Evolutionary conservation across 495 filamentous ascomycete species (phyloP).

Genomic region (Aspergillus avenaceus): DNA sequence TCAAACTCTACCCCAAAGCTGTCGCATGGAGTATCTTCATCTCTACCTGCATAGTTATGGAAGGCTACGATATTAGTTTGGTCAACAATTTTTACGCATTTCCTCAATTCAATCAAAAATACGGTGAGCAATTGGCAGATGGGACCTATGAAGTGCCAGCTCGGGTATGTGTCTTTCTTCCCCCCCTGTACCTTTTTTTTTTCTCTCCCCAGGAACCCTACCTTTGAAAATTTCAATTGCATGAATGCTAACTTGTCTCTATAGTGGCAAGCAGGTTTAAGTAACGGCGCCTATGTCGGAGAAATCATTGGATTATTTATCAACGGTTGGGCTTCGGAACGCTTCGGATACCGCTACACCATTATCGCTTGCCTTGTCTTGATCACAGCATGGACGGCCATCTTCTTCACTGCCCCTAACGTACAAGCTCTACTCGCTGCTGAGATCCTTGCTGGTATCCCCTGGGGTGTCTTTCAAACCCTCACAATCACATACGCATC

Average conservation of each 20-base stretch:
- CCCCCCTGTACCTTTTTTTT: not conserved
- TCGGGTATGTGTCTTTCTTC: slow-evolving; percentile 25
- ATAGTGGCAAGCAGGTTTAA: slow-evolving; percentile 72
- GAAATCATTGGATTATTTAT: slow-evolving; percentile 74
- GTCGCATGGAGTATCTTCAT: slow-evolving; percentile 52
- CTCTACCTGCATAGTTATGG: slow-evolving; percentile 53
- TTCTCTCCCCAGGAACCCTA: too few species aligned
- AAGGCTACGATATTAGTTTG: slow-evolving; percentile 54
- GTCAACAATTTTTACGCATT: slow-evolving; percentile 50
- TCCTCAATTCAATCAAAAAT: slow-evolving; percentile 61
- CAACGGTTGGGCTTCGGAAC: slow-evolving; percentile 72
- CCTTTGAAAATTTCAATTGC: not conserved
- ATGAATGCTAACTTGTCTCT: not conserved
- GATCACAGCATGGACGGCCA: slow-evolving; percentile 64
- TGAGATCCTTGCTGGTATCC: slow-evolving; percentile 74
- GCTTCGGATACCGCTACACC: slow-evolving; percentile 70
- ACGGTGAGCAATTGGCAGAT: slow-evolving; percentile 52
- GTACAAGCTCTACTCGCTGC: slow-evolving; percentile 64
- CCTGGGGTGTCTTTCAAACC: slow-evolving; percentile 82
- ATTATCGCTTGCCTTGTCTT: slow-evolving; percentile 63
- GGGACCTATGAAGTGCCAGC: slow-evolving; percentile 67
- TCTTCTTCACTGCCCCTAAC: slow-evolving; percentile 74
- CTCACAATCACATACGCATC: slow-evolving; percentile 76
- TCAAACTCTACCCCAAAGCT: slow-evolving; percentile 54
- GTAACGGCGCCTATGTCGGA: slow-evolving; percentile 61